Evolutionary conservation across 805 yeast species (phyloP).

Genomic region (Nakazawaea ambrosiae): DNA sequence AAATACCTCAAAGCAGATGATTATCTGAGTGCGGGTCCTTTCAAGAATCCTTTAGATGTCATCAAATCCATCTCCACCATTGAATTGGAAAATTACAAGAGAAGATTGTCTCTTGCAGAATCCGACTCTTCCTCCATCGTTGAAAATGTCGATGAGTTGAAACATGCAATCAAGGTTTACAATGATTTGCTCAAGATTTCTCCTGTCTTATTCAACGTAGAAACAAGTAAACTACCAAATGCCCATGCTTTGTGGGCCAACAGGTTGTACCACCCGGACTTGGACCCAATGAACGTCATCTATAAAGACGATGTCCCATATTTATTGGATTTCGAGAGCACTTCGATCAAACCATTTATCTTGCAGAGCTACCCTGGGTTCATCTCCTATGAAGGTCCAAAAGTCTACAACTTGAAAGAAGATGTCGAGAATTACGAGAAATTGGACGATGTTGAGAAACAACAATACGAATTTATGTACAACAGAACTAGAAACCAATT

Average conservation of each 20-base stretch:
- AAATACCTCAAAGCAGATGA: constrained; percentile 41
- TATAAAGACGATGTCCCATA: constrained; percentile 33
- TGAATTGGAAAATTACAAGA: constrained; percentile 55
- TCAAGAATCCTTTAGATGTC: constrained; percentile 61
- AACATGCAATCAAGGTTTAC: constrained; percentile 51
- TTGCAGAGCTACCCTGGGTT: constrained; percentile 76
- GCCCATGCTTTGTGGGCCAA: constrained; percentile 60
- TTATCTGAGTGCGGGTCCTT: constrained; percentile 66
- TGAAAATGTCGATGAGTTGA: constrained; percentile 35
- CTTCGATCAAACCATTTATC: constrained; percentile 75
- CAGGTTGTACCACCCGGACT: constrained; percentile 70
- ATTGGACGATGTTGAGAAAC: constrained; percentile 65
- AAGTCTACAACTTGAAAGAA: constrained; percentile 66
- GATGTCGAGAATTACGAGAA: constrained; percentile 67
- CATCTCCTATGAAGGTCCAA: constrained; percentile 82
- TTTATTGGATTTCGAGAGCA: constrained; percentile 79
- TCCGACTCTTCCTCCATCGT: constrained; percentile 42
- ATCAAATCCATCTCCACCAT: constrained; percentile 57
- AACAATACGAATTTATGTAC: constrained; percentile 80
- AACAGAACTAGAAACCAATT: constrained; percentile 88
- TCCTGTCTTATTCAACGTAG: constrained; percentile 49
- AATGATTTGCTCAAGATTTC: constrained; percentile 52
- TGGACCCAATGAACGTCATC: constrained; percentile 86
- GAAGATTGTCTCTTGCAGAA: constrained; percentile 45
- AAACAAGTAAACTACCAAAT: constrained; percentile 52